A percentile compares a stretch with the other conserved stretches of the same genome.
These are phyloP conservation scores for Rhodomyrtus psidioides DNA, from an alignment of 441 rosid genomes.

Conservation along the genomic window DNA sequence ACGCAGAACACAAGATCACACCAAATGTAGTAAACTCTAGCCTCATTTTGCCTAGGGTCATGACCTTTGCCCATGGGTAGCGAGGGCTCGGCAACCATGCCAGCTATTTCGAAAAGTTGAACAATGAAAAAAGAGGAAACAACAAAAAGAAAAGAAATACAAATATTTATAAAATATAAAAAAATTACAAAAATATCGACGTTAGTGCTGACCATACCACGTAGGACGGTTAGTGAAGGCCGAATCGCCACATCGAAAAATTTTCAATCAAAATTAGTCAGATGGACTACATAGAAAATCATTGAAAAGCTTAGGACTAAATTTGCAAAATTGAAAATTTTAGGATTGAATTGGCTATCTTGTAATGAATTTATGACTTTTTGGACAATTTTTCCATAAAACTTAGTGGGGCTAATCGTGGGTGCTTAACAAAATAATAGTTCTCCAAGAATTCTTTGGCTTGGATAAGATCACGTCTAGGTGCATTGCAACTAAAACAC, in stretches of 20 bases:
- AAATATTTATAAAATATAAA: rapidly evolving
- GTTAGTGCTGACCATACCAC: neutral
- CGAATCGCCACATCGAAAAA: rapidly evolving
- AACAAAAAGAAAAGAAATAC: neutral
- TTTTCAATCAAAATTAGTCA: neutral
- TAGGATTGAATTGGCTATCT: neutral
- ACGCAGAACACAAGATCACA: neutral
- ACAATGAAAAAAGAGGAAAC: neutral
- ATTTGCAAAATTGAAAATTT: neutral
- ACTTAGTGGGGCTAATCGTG: neutral
- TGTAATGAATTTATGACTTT: neutral
- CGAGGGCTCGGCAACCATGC: rapidly evolving
- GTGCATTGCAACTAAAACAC: neutral
- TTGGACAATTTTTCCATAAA: neutral
- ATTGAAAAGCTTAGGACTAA: neutral
- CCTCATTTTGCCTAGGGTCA: neutral
- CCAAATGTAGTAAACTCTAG: neutral
- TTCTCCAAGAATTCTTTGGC: neutral
- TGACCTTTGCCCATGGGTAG: rapidly evolving
- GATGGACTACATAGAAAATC: neutral
- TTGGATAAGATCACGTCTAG: neutral
- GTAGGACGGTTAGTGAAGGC: rapidly evolving
- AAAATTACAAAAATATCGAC: neutral
- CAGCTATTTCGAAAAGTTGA: neutral
- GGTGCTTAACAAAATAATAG: neutral